A percentile compares a stretch with the other conserved stretches of the same genome.
Evolutionary conservation across 805 yeast species (phyloP).

Genomic region (Metschnikowia borealis): DNA sequence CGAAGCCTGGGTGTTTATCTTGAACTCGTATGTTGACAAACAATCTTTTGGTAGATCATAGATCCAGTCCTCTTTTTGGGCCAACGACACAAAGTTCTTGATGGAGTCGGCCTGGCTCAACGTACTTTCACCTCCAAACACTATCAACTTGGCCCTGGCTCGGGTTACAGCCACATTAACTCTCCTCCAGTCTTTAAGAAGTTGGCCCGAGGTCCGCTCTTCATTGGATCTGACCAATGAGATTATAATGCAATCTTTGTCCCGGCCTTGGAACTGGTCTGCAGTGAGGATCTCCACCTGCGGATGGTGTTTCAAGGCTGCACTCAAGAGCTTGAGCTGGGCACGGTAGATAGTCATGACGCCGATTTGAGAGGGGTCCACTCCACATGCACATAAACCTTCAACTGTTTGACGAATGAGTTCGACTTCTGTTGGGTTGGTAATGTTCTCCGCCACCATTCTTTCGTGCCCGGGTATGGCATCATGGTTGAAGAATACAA

Average conservation of each 20-base stretch:
- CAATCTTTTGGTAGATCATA: constrained; percentile 50
- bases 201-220: constrained; percentile 63
- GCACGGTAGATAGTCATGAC: constrained; percentile 87
- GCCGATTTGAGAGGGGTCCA: constrained; percentile 60
- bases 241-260: constrained; percentile 84
- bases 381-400: constrained; percentile 56
- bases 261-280: constrained; percentile 94
- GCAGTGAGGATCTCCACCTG: constrained; percentile 83
- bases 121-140: constrained; percentile 75
- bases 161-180: constrained; percentile 93
- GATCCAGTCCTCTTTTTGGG: constrained; percentile 60
- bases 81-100: constrained; percentile 55
- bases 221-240: constrained; percentile 84
- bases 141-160: constrained; percentile 76
- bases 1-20: constrained; percentile 7
- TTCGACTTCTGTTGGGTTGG: constrained; percentile 69
- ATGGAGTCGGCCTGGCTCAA: constrained; percentile 49
- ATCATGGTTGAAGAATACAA: constrained; percentile 81
- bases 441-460: constrained; percentile 59
- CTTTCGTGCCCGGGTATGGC: constrained; percentile 54
- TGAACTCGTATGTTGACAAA: constrained; percentile 31
- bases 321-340: constrained; percentile 44
- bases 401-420: constrained; percentile 60
- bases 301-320: constrained; percentile 25
- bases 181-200: constrained; percentile 85